Percentiles rank a stretch among this genome's conserved stretches.
These are phyloP conservation scores for Stachybotrys chlorohalonatus DNA, from an alignment of 2,329 filamentous ascomycete genomes.

Conservation along the genomic window DNA sequence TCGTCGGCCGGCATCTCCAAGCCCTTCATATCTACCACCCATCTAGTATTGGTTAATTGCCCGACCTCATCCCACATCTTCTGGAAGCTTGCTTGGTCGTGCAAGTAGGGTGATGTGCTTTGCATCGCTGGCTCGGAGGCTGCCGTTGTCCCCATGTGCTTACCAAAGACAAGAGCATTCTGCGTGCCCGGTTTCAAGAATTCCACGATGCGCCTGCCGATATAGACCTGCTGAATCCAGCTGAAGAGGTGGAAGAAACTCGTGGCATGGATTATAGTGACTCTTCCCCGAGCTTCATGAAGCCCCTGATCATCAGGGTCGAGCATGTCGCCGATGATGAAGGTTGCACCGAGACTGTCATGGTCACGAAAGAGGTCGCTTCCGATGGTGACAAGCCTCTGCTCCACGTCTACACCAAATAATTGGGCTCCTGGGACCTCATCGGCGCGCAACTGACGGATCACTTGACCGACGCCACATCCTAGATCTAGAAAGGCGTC, in stretches of 20 bases:
- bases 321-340: slow-evolving; percentile 43
- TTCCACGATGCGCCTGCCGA: slow-evolving; percentile 33
- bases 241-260: slow-evolving; percentile 43
- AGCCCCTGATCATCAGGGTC: slow-evolving; percentile 27
- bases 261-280: slow-evolving; percentile 38
- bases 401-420: slow-evolving; percentile 39
- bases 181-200: slow-evolving; percentile 33
- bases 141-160: slow-evolving; percentile 34
- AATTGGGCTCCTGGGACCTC: slow-evolving; percentile 38
- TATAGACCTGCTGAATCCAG: slow-evolving; percentile 36
- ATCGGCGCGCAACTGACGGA: slow-evolving; percentile 40
- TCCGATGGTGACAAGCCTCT: slow-evolving; percentile 45
- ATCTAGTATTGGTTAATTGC: slow-evolving; percentile 35
- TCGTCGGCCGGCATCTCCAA: slow-evolving; percentile 11
- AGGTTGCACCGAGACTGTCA: slow-evolving; percentile 32
- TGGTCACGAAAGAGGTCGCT: slow-evolving; percentile 57
- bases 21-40: slow-evolving; percentile 35
- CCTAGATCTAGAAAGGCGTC: slow-evolving; percentile 39
- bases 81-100: slow-evolving; percentile 41
- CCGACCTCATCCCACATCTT: slow-evolving; percentile 46
- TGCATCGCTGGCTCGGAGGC: slow-evolving; percentile 11
- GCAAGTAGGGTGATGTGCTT: slow-evolving; percentile 29
- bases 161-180: slow-evolving; percentile 40
- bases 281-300: slow-evolving; percentile 24
- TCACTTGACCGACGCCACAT: slow-evolving; percentile 40